phyloP scores from a whole-genome alignment of 164 flowering plant genomes.

The Chloranthus sessilifolius region DNA sequence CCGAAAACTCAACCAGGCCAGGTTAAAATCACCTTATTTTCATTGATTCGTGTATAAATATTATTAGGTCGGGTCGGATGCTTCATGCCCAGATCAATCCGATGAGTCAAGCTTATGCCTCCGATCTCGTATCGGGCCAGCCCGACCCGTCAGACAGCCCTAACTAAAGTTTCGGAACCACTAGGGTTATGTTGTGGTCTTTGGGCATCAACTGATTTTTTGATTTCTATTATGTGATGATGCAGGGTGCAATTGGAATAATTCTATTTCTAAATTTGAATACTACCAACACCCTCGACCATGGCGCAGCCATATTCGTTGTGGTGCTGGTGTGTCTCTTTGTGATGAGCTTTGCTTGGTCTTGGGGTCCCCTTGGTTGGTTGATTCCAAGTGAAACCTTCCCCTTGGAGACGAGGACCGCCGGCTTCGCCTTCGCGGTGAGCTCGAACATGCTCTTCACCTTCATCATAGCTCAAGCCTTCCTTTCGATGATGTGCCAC shows the following conservation, averaged over 20 bases:
- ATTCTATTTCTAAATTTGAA: conserved; percentile 24
- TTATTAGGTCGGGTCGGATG: too few species aligned
- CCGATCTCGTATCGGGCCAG: too few species aligned
- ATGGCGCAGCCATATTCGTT: conserved; percentile 21
- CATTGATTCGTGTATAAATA: too few species aligned
- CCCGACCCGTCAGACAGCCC: too few species aligned
- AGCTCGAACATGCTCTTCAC: conserved; percentile 72
- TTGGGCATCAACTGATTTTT: too few species aligned
- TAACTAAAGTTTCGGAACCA: too few species aligned
- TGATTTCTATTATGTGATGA: too few species aligned
- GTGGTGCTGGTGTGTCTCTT: conserved; percentile 41
- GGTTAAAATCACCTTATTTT: too few species aligned
- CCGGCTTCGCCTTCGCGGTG: conserved; percentile 61
- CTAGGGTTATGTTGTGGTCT: too few species aligned
- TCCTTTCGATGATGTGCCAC: conserved; percentile 67
- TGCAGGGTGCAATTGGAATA: conserved; percentile 28
- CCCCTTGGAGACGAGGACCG: conserved; percentile 50
- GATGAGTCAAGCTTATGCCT: too few species aligned
- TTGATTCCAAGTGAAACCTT: conserved; percentile 60
- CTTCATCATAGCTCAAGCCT: conserved; percentile 70
- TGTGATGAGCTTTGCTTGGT: conserved; percentile 55
- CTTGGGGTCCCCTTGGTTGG: conserved; percentile 75
- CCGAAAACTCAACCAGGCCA: too few species aligned
- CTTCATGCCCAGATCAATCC: too few species aligned
- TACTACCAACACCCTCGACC: conserved; percentile 16